Evolutionary conservation across 352 stramenopile species (phyloP), one percentile per base, ranked within the genome.

Genomic region (Globisporangium radiosum): DNA sequence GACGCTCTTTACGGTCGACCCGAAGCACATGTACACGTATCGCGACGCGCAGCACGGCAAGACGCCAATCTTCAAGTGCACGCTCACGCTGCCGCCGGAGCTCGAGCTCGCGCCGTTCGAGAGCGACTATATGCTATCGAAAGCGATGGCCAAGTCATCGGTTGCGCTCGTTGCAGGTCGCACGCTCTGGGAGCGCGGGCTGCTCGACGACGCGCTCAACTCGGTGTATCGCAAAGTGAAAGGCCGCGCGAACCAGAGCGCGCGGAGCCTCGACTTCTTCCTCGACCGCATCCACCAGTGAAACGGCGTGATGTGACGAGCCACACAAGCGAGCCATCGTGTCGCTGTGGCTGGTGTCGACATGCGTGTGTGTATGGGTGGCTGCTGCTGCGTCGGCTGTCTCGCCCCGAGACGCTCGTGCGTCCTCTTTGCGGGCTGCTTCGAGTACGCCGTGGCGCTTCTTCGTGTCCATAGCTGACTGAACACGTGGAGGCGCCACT

Each of bases 161-260:
- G 81, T 63, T 6, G 79, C 84, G 7, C 86, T 93, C 50, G 52
- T 58, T n/a, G 84, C 73, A 11, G 89, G 81, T 40, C 74, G 77
- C 15, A 64, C 71, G 37, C 68, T 93, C 5, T 57, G 84, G 45
- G 74, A 82, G 13, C 61, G 72, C 36, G 67, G 72, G 33, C 39
- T 82, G 13, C 62, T 93, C 11, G 84, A 93, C 38, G 66, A 76
- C 3, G 84, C 78, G 25, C 65, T 93, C 37, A 89, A 89, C 56
- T 91, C 84, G 15, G 75, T 91, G 19, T 91, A 88, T 54, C 81
- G 84, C 48, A 78, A 76, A 47, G 57, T 47, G n/a, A 89, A 90
- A 57, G 49, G 66, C 10, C 76, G 78, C 36, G 61, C 63, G 7
- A 69, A 59, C 11, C 60, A 64, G 25, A 80, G 64, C 55, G 64